Evolutionary conservation across 805 yeast genomes (phyloP).

Genomic region (Wickerhamiella musiphila): DNA sequence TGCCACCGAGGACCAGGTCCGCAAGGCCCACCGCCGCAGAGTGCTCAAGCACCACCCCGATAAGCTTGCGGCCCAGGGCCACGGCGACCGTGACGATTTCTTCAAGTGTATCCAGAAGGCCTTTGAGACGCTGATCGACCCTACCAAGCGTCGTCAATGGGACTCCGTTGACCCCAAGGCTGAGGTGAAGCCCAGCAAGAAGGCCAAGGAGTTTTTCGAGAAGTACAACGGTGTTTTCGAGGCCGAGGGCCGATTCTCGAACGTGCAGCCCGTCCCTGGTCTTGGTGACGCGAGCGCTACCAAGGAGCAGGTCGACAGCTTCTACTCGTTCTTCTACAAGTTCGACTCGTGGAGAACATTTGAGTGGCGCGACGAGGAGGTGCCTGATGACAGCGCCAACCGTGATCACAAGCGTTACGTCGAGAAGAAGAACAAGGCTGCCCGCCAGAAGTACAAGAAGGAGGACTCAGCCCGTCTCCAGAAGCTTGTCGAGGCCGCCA

Average conservation of each 20-base stretch:
- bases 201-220: conserved; percentile 65
- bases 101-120: conserved; percentile 98
- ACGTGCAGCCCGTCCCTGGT: conserved; percentile 71
- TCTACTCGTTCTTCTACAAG: conserved; percentile 84
- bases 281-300: conserved; percentile 54
- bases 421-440: conserved; percentile 92
- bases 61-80: conserved; percentile 84
- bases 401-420: conserved; percentile 98
- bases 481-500: conserved; percentile 75
- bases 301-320: conserved; percentile 68
- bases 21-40: conserved; percentile 93
- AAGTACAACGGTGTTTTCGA: conserved; percentile 88
- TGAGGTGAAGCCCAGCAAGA: conserved; percentile 61
- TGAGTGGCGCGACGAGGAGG: conserved; percentile 96
- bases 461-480: conserved; percentile 86
- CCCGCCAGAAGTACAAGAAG: conserved; percentile 93
- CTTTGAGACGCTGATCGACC: conserved; percentile 72
- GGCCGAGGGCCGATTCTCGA: conserved; percentile 82
- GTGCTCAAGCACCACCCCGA: conserved; percentile 97
- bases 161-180: conserved; percentile 91
- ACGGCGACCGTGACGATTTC: conserved; percentile 74
- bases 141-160: conserved; percentile 75
- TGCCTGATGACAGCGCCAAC: conserved; percentile 97
- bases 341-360: conserved; percentile 97
- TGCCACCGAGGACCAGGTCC: conserved; percentile 84